These are phyloP conservation scores for Chytriomyces confervae DNA, from an alignment of 192 early-diverging fungal species.

Conservation along the genomic window DNA sequence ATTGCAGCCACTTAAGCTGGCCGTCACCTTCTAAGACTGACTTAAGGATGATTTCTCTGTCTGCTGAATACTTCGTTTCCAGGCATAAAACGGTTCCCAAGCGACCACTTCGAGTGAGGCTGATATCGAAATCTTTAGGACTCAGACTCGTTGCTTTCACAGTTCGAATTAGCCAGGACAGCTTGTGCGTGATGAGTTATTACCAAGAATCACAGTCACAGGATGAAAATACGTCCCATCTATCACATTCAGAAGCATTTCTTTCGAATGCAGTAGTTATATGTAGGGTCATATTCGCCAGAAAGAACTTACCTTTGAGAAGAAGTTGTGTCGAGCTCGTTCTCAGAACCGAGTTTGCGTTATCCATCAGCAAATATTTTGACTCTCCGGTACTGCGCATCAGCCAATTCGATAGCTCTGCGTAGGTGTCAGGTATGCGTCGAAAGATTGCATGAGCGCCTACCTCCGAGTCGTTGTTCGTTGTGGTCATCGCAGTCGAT, in stretches of 20 bases:
- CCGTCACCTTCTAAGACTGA: conserved; percentile 1
- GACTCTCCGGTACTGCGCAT: neutral
- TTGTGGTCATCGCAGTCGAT: conserved; percentile 1
- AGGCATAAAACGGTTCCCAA: neutral
- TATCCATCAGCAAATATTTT: conserved; percentile 13
- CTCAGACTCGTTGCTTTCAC: neutral
- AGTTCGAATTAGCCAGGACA: neutral
- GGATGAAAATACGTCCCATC: neutral
- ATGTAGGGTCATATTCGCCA: neutral
- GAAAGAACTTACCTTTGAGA: neutral
- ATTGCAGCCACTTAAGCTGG: neutral
- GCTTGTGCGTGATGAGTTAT: neutral
- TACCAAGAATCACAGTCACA: neutral
- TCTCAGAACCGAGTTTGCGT: conserved; percentile 13
- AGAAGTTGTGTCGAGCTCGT: neutral
- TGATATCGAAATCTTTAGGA: conserved; percentile 11
- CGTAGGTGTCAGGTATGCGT: neutral
- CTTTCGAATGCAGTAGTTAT: neutral
- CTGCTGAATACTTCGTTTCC: neutral
- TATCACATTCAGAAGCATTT: neutral
- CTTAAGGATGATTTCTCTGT: conserved; percentile 1
- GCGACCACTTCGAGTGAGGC: conserved; percentile 18
- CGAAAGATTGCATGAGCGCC: neutral
- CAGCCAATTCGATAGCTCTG: neutral
- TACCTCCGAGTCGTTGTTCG: neutral